Evolutionary conservation across 192 early-diverging fungal species (phyloP), one percentile per base, ranked within the genome.

Genomic region (Anaeromyces robustus): DNA sequence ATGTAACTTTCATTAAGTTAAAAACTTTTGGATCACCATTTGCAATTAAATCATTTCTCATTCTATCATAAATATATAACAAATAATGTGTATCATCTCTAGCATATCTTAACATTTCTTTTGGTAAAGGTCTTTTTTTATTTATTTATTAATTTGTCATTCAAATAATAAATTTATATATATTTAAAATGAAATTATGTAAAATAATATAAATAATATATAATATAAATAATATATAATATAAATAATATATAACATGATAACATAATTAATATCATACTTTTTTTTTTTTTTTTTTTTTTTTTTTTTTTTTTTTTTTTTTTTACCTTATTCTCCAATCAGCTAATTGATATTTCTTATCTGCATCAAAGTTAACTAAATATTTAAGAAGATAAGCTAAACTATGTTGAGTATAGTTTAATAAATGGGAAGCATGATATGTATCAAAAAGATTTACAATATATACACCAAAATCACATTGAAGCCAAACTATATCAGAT

Each of bases 381-480:
- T 85, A 81, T 52, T 92, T 88, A 32, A 99, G 85, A 59, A 99
- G 82, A 83, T 92, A 93, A 0, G 95, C 95, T 39, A 97, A 87
- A 34, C 93, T 91, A 82, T 98, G 95, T 77, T 88, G 84, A 39
- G 87, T 85, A 85, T 96, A 89, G 78, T 94, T 93, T n/a, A 99
- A 88, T 30, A 95, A 86, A 41, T 95, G 88, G 6, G 96, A 92
- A 17, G 96, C 97, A 80, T 97, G 95, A 84, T 92, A 98, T 0
- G 98, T 99, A 86, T 99, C 98, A 84, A 98, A 98, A 26, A 99
- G 84, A 68, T 95, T 94, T 11, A 99, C 98, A 68, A 99, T 85
- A 81, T 99, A 99, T 12, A 97, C 86, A 30, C 96, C 96, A 85
- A 99, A 98, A 82, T 99, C 98, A 29, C 93, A 90, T 86, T 99